These are phyloP conservation scores for Colletotrichum navitas DNA, from an alignment of 2,329 filamentous ascomycete species.

Conservation along the genomic window DNA sequence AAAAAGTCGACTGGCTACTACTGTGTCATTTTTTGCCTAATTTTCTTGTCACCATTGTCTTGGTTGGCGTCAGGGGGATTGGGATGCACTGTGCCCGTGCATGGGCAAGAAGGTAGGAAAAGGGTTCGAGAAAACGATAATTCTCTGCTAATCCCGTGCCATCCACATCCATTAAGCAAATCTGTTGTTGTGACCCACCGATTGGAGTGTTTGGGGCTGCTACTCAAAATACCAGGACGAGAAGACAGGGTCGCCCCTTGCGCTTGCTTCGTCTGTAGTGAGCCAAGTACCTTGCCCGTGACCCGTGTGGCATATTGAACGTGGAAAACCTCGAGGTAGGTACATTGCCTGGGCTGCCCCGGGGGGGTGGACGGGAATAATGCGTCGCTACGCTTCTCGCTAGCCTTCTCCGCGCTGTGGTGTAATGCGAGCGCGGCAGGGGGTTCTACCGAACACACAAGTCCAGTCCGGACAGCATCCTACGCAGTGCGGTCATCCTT, in stretches of 20 bases:
- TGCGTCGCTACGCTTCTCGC: conserved; percentile 12
- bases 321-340: background rate
- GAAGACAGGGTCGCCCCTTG: conserved; percentile 38
- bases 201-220: conserved; percentile 38
- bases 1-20: background rate
- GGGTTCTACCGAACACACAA: background rate
- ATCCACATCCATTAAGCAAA: conserved; percentile 32
- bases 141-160: conserved; percentile 36
- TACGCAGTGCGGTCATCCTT: conserved; percentile 5
- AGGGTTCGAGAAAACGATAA: conserved; percentile 39
- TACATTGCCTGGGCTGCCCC: background rate
- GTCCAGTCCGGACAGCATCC: background rate
- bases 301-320: conserved; percentile 1
- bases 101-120: conserved; percentile 13
- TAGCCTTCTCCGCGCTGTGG: conserved; percentile 25
- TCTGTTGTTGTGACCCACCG: conserved; percentile 39
- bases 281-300: conserved; percentile 9
- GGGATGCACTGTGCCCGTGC: conserved; percentile 1
- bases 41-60: background rate
- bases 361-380: conserved; percentile 7
- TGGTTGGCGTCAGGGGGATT: background rate
- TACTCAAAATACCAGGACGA: conserved; percentile 14
- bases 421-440: conserved; percentile 20
- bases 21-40: background rate
- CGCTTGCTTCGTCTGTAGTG: conserved; percentile 28